phyloP scores from a whole-genome alignment of 176 grass and related monocot species.

The Zea mays region Zm-B73-REFERENCE-NAM-5.0 NC_050101.1:178738001-178738500 shows the following conservation, averaged over 20 bases:
- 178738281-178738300: constrained; percentile 88
- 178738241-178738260: constrained; percentile 87
- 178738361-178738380: constrained; percentile 73
- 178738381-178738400: constrained; percentile 58
- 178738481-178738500: constrained; percentile 94
- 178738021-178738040: constrained; percentile 18
- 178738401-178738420: constrained; percentile 58
- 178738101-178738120: constrained; percentile 1
- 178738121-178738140: background rate
- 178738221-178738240: constrained; percentile 73
- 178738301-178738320: constrained; percentile 55
- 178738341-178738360: constrained; percentile 87
- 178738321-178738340: constrained; percentile 66
- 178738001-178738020: background rate
- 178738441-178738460: constrained; percentile 93
- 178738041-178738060: constrained; percentile 11
- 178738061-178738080: background rate
- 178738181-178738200: constrained; percentile 44
- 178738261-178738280: constrained; percentile 94
- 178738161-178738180: constrained; percentile 60
- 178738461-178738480: constrained; percentile 99
- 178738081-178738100: constrained; percentile 6
- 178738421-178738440: constrained; percentile 80
- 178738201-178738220: constrained; percentile 65
- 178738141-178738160: constrained; percentile 58